A percentile compares a stretch with the other conserved stretches of the same genome.
Evolutionary conservation across 306 rosid genomes (phyloP).

Genomic region (Comarum palustre): DNA sequence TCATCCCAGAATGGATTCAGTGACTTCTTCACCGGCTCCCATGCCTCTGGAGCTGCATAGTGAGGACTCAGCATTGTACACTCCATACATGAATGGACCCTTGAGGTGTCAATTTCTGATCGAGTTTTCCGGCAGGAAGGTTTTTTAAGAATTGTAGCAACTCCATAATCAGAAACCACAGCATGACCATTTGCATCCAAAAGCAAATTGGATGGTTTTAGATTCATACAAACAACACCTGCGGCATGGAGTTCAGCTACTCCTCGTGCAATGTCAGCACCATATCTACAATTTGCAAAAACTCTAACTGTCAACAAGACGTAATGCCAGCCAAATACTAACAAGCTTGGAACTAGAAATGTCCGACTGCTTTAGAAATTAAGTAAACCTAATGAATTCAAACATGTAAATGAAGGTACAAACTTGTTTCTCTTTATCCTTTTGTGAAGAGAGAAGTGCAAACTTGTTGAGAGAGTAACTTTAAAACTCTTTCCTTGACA

Average conservation of each 20-base stretch:
- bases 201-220: constrained; percentile 96
- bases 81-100: constrained; percentile 94
- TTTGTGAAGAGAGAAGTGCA: background rate
- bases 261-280: constrained; percentile 95
- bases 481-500: background rate
- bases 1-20: constrained; percentile 94
- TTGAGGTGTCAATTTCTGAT: constrained; percentile 69
- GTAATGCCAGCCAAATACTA: constrained; percentile 11
- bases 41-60: constrained; percentile 96
- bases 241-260: constrained; percentile 99
- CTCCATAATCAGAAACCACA: constrained; percentile 94
- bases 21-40: constrained; percentile 95
- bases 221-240: constrained; percentile 93
- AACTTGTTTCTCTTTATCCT: no score
- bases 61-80: constrained; percentile 97
- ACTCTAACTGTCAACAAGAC: constrained; percentile 28
- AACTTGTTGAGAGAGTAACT: background rate
- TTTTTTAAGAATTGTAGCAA: constrained; percentile 89
- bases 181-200: constrained; percentile 84
- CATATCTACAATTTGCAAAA: constrained; percentile 64
- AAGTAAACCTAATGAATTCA: background rate
- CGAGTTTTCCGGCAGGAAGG: constrained; percentile 85
- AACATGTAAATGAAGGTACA: background rate
- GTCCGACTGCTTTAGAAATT: background rate
- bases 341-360: constrained; percentile 1